Evolutionary conservation across 2,329 filamentous ascomycete genomes (phyloP), one percentile per base, ranked within the genome.

Genomic region (Exutisphaerella laricina): DNA sequence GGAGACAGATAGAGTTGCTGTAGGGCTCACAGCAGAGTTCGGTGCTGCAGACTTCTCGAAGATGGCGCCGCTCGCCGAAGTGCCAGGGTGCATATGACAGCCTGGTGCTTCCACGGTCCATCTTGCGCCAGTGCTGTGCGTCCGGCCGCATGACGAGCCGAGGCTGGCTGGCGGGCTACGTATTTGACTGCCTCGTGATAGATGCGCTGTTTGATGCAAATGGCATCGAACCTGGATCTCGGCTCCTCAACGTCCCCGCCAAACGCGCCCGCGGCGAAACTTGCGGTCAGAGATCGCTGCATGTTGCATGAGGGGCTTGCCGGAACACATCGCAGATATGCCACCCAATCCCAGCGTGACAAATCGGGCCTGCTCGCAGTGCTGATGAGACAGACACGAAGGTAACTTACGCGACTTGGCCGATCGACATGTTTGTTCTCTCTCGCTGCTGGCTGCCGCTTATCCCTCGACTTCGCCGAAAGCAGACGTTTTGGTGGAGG

Each of bases 351-450:
- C 39, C 34, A 29, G 31, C 9, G 41, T 48, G 41, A 48, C 45
- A 48, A 48, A 48, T 44, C 28, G 20, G 37, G 16, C 32, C 17
- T n/a, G n/a, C n/a, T n/a, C n/a, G n/a, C n/a, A n/a, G n/a, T 36
- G 37, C 21, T 36, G 14, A 21, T 21, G 39, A 22, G 23, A 30
- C 13, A 32, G 34, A 31, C 20, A 43, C 28, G 34, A 38, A 13
- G 22, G 32, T 30, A 22, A 52, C 49, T 49, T 49, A 52, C 49
- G 44, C 41, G 49, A 41, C 44, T 45, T 37, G 43, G 22, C 41
- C 20, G 43, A 45, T 52, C 43, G 25, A 33, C 44, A 35, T 41
- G 14, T 8, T 31, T n/a, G 22, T 21, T 36, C 35, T 35, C 39
- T 30, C 39, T 28, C 22, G 13, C 32, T 4, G 41, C 20, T 17